Evolutionary conservation across 495 filamentous ascomycete genomes (phyloP), one percentile per base, ranked within the genome.

Genomic region (Daldinia grandis): DNA sequence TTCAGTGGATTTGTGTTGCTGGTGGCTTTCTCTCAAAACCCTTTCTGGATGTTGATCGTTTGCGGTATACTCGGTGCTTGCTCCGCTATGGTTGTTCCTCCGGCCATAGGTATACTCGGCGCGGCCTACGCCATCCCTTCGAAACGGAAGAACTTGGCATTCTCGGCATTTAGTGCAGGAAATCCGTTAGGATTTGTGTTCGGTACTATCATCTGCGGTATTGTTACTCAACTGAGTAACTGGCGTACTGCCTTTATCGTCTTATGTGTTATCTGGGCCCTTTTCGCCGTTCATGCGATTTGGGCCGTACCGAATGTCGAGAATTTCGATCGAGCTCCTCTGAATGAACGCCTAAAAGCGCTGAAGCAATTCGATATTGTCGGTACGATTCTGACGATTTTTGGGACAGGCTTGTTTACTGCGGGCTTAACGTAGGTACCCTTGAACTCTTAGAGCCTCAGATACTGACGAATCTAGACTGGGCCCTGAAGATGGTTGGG

Each of bases 161-260:
- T 93, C 76, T 89, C 88, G 0, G 90, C 88, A 66, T 92, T 92
- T 72, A 87, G 85, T 50, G 87, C 89, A 1, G 90, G 90, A 0
- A 93, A 93, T 62, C 90, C 90, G 15, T 76, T 92, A 5, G 90
- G 90, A 0, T 93, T 90, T 68, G 89, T 91, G 0, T 85, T 89
- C 61, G 90, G 90, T 0, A 88, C 83, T 37, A 87, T 93, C 42
- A 78, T 91, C 17, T 87, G 85, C 28, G 90, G 90, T 1, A 74
- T 93, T 15, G 89, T 87, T 8, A 82, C 88, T 0, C 77, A 87
- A 67, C 64, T 91, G 17, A 86, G 86, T 58, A 86, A 79, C 68
- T 93, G 90, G 90, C 81, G 90, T 17, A 88, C 88, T 0, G 80
- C 82, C 0, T 90, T 88, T 58, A 89, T 87, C 80, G 71, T 89